Base-by-base conservation (phyloP, 805 yeast species). In the Saccharomyces jurei region DNA sequence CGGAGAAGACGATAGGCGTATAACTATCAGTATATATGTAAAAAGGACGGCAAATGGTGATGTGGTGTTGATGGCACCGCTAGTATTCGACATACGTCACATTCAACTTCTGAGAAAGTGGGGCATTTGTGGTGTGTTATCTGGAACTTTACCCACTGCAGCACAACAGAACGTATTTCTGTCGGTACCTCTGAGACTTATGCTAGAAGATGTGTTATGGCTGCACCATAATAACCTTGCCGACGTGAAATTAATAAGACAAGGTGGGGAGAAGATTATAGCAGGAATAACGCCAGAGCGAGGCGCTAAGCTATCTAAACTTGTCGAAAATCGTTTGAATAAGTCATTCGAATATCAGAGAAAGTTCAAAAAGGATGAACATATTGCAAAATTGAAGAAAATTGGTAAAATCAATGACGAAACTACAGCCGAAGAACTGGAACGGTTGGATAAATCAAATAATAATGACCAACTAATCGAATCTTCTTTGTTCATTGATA, bases 151-250 rank as follows among this genome's bases (percentile, higher is more conserved):
- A 30, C 87, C 97, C 0, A 77, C 82, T 49, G 89, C 91, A n/a
- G 94, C 97, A 1, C 99, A 94, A 67, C 99, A 92, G 64, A 90
- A 89, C 63, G 75, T 84, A n/a, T 86, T 91, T 63, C 73, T 89
- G 46, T 95, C 96, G 0, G 70, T 91, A 2, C 99, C 99, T 0
- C 69, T 94, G 51, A 81, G 82, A 62, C 72, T 92, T 48, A 77
- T 82, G 70, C 69, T 81, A 0, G 95, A 88, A 68, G 98, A 92
- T 63, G 81, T 84, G 0, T 57, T 81, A 10, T 87, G 87, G 81
- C 72, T 90, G 29, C 74, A 84, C 8, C 71, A 72, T 4, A 62
- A 71, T 5, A 72, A 72, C 0, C 62, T 67, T 21, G 82, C 78
- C 0, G 71, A 68, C 1, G 61, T 73, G n/a, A 51, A 46, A 3